Evolutionary conservation across 257 asterid species (phyloP).

Genomic region (Orobanche coerulescens): DNA sequence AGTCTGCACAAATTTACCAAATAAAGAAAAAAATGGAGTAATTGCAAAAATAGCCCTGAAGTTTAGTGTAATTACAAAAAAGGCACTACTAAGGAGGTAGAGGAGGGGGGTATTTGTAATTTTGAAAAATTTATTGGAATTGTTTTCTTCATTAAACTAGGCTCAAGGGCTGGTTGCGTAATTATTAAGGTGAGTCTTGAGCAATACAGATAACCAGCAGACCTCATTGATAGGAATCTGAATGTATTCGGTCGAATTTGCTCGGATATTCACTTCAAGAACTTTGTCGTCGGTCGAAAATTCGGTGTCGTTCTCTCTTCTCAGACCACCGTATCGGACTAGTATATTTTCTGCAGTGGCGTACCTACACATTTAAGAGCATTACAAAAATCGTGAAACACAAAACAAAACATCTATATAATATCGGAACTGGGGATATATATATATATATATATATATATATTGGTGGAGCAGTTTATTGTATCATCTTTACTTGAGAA

Average conservation of each 20-base stretch:
- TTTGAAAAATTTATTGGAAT: too few species aligned
- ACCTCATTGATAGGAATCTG: constrained; percentile 60
- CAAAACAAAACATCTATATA: neutral
- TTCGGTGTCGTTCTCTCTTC: constrained; percentile 54
- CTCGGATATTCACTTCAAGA: constrained; percentile 41
- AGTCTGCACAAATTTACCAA: constrained; percentile 27
- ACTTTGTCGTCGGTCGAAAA: constrained; percentile 69
- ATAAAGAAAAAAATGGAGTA: neutral
- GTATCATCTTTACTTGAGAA: constrained; percentile 50
- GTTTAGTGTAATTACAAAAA: neutral
- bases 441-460: too few species aligned
- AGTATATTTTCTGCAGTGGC: constrained; percentile 52
- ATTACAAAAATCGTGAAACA: neutral
- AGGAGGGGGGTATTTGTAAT: too few species aligned
- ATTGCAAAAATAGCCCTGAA: neutral
- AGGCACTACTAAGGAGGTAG: too few species aligned
- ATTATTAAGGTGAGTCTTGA: neutral
- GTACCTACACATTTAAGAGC: constrained; percentile 30
- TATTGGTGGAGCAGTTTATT: neutral
- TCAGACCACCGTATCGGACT: constrained; percentile 60
- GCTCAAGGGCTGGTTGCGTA: neutral
- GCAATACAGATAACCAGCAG: neutral
- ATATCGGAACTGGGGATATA: neutral
- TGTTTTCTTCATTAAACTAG: too few species aligned
- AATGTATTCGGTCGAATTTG: constrained; percentile 33